Percentiles rank a stretch among this genome's conserved stretches.
Conservation (phyloP, 805 yeast genomes). For the Lachancea cidri region DNA sequence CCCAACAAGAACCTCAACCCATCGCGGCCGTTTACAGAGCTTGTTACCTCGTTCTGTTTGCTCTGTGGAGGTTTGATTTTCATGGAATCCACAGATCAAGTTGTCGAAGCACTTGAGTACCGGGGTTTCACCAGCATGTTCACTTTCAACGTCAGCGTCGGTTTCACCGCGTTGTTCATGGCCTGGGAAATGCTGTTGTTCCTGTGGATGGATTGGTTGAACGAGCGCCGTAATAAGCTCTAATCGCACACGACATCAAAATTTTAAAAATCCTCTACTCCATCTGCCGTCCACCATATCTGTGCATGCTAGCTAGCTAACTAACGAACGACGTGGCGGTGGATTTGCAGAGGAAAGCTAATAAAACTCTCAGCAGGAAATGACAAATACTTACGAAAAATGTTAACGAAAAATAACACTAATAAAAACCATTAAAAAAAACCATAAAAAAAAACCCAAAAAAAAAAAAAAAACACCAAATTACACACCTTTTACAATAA, state of each 20-base stretch:
- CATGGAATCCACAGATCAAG: slow-evolving; percentile 87
- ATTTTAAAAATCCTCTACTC: background rate
- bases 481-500: no score
- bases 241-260: slow-evolving; percentile 1
- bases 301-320: no score
- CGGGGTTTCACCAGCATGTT: slow-evolving; percentile 86
- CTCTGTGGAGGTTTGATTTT: slow-evolving; percentile 87
- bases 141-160: slow-evolving; percentile 81
- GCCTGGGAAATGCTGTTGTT: slow-evolving; percentile 78
- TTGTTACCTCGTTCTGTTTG: slow-evolving; percentile 71
- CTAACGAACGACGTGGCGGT: no score
- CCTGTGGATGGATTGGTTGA: slow-evolving; percentile 51
- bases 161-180: slow-evolving; percentile 73
- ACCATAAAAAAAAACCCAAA: no score
- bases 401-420: no score
- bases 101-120: slow-evolving; percentile 73
- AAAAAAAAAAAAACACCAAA: no score
- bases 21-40: slow-evolving; percentile 79
- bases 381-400: no score
- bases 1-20: slow-evolving; percentile 39
- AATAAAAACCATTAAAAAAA: no score
- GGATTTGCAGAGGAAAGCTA: no score
- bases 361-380: no score
- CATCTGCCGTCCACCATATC: background rate
- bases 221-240: slow-evolving; percentile 20